Percentiles rank a stretch among this genome's conserved stretches.
phyloP scores from a whole-genome alignment of 2,329 filamentous ascomycete species.

The Lachnellula occidentalis region DNA sequence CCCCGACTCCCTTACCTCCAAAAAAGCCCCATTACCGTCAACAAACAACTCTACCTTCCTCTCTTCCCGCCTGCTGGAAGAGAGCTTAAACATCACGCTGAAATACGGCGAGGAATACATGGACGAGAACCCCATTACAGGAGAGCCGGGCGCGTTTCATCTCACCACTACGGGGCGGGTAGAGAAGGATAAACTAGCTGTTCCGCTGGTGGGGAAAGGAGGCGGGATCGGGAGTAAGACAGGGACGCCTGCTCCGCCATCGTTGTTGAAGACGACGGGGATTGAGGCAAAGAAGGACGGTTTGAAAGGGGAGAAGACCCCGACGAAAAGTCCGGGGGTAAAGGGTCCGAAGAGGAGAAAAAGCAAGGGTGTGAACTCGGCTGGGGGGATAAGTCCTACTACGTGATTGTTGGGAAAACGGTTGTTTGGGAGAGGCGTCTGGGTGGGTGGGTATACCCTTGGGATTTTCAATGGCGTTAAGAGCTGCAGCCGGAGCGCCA shows the following conservation, averaged over 20 bases:
- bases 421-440: too few species aligned
- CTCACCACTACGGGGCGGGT: conserved; percentile 53
- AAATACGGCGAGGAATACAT: conserved; percentile 59
- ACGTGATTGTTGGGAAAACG: too few species aligned
- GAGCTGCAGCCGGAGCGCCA: too few species aligned
- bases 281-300: conserved; percentile 24
- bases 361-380: conserved; percentile 26
- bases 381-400: conserved; percentile 22
- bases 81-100: conserved; percentile 52
- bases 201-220: background rate
- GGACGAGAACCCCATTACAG: conserved; percentile 64
- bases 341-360: conserved; percentile 35
- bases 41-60: conserved; percentile 23
- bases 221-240: conserved; percentile 5
- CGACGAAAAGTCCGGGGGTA: conserved; percentile 27
- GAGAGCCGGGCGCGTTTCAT: conserved; percentile 60
- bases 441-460: too few species aligned
- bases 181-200: conserved; percentile 22
- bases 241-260: conserved; percentile 16
- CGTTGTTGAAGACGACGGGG: conserved; percentile 24
- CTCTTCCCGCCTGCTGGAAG: conserved; percentile 39
- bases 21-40: conserved; percentile 16
- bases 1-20: conserved; percentile 33
- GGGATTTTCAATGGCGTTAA: too few species aligned
- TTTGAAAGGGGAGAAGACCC: conserved; percentile 27